phyloP scores from a whole-genome alignment of 768 basidiomycete species.

The Cytidiella melzeri region DNA sequence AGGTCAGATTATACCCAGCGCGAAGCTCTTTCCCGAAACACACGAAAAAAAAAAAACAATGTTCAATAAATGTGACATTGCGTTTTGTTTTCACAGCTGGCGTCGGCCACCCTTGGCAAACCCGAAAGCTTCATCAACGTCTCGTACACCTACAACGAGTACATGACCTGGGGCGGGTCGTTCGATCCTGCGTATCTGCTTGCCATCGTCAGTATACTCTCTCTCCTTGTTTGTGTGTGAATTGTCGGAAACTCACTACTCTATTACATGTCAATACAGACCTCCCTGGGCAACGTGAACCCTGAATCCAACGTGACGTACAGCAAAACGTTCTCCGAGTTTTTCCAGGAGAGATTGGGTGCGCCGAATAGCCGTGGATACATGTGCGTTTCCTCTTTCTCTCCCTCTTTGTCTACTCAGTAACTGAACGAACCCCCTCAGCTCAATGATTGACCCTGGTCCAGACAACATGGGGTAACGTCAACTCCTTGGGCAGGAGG shows the following conservation, averaged over 20 bases:
- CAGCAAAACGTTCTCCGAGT: slow-evolving; percentile 49
- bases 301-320: slow-evolving; percentile 43
- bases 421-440: too few relatives aligned
- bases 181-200: slow-evolving; percentile 63
- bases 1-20: slow-evolving; percentile 28
- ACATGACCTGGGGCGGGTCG: slow-evolving; percentile 52
- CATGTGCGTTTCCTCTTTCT: slow-evolving; percentile 39
- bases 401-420: too few relatives aligned
- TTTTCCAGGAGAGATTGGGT: slow-evolving; percentile 48
- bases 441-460: too few relatives aligned
- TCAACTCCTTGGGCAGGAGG: too few relatives aligned
- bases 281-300: slow-evolving; percentile 50
- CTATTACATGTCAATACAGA: too few relatives aligned
- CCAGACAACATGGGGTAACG: too few relatives aligned
- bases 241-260: too few relatives aligned
- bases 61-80: too few relatives aligned
- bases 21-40: background rate
- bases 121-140: slow-evolving; percentile 51
- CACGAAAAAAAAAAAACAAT: too few relatives aligned
- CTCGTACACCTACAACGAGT: slow-evolving; percentile 51
- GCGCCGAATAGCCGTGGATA: slow-evolving; percentile 50
- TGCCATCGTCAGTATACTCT: slow-evolving; percentile 41
- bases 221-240: background rate
- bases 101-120: slow-evolving; percentile 47
- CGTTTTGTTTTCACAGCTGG: slow-evolving; percentile 31